These are phyloP conservation scores for Salix arbutifolia DNA, from an alignment of 345 rosid species.

Conservation along the genomic window DNA sequence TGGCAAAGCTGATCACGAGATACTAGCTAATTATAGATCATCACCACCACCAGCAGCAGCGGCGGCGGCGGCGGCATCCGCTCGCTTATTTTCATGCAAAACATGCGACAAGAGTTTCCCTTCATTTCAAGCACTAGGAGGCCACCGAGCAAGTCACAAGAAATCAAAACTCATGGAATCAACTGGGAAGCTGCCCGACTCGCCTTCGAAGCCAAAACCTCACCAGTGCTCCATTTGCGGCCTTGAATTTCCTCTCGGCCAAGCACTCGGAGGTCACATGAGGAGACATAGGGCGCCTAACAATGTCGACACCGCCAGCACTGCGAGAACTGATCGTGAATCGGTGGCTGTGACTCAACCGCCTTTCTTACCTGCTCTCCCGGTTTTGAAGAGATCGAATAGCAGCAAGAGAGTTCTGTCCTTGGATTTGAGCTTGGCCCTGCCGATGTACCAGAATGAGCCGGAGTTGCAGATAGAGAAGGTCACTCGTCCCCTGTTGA, in stretches of 20 bases:
- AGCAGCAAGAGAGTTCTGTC: slow-evolving; percentile 44
- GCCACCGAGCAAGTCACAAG: slow-evolving; percentile 90
- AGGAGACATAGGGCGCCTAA: slow-evolving; percentile 55
- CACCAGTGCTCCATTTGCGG: slow-evolving; percentile 92
- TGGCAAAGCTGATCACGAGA: slow-evolving; percentile 18
- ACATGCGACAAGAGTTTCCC: slow-evolving; percentile 72
- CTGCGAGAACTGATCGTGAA: neutral
- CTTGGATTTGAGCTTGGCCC: slow-evolving; percentile 69
- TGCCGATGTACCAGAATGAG: slow-evolving; percentile 43
- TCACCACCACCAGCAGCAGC: neutral
- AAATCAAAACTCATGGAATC: slow-evolving; percentile 39
- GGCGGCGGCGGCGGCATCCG: neutral
- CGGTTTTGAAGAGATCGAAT: slow-evolving; percentile 62
- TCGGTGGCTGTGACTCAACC: slow-evolving; percentile 8
- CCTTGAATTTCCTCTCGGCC: slow-evolving; percentile 70
- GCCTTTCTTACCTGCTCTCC: neutral
- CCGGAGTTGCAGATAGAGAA: slow-evolving; percentile 53
- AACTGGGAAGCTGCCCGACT: slow-evolving; percentile 8
- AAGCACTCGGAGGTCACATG: slow-evolving; percentile 97
- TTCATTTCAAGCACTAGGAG: slow-evolving; percentile 89
- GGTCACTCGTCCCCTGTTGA: slow-evolving; percentile 20
- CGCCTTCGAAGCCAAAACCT: slow-evolving; percentile 52
- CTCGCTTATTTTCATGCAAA: slow-evolving; percentile 66
- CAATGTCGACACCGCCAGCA: neutral
- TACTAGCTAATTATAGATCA: neutral